Percentiles rank a stretch among this genome's conserved stretches.
Conservation (phyloP, 306 rosid species). For the Leucaena leucocephala region DNA sequence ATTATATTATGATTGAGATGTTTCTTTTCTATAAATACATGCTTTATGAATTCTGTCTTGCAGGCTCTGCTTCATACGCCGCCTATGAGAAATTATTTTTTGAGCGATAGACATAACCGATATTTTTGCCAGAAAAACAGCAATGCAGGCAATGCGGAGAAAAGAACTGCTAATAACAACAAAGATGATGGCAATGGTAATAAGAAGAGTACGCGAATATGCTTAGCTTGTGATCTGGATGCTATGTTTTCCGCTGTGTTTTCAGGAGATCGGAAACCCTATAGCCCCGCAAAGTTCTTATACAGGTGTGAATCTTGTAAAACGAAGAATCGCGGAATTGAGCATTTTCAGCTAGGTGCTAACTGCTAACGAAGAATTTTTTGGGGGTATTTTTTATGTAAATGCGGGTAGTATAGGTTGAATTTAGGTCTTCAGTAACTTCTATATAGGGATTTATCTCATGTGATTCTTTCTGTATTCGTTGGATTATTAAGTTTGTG, state of each 20-base stretch:
- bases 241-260: conserved; percentile 77
- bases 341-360: not conserved
- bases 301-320: conserved; percentile 60
- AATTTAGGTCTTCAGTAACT: not conserved
- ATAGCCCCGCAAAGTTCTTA: conserved; percentile 88
- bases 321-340: not conserved
- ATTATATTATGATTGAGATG: too few species aligned
- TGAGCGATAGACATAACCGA: conserved; percentile 85
- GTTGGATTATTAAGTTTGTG: not conserved
- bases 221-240: conserved; percentile 90
- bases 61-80: conserved; percentile 96
- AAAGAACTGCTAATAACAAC: conserved; percentile 34
- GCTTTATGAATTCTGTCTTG: conserved; percentile 93
- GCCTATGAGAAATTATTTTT: conserved; percentile 83
- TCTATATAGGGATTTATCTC: conserved; percentile 1
- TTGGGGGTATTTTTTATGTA: not conserved
- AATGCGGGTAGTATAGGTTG: not conserved
- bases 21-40: too few species aligned
- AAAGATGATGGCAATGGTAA: conserved; percentile 42
- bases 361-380: not conserved
- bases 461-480: not conserved
- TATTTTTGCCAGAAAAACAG: conserved; percentile 71
- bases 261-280: conserved; percentile 81
- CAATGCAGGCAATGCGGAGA: conserved; percentile 35
- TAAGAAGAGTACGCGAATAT: conserved; percentile 46